Percentiles rank a stretch among this genome's conserved stretches.
These are phyloP conservation scores for Diplocarpon rosae DNA, from an alignment of 2,329 filamentous ascomycete genomes.

Conservation along the genomic window DNA sequence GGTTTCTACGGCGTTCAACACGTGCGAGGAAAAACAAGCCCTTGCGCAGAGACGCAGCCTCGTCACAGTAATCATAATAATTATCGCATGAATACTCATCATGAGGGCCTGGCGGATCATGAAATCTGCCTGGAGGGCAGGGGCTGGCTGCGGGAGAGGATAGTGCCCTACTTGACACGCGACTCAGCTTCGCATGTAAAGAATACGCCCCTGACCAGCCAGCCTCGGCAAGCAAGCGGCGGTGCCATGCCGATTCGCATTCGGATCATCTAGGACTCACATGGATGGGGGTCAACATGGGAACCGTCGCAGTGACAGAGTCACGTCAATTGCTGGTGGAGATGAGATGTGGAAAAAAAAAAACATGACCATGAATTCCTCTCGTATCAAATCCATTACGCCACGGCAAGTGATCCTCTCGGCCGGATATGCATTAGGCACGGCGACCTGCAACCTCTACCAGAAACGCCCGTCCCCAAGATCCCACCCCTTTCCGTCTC, in stretches of 20 bases:
- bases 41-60: neutral
- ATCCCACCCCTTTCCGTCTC: constrained; percentile 18
- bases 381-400: neutral
- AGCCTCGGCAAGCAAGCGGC: no score
- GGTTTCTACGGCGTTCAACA: constrained; percentile 22
- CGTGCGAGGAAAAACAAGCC: constrained; percentile 9
- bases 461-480: neutral
- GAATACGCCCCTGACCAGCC: no score
- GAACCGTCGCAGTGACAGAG: no score
- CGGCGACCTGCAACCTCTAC: constrained; percentile 4
- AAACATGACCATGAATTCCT: neutral
- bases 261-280: no score
- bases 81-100: neutral
- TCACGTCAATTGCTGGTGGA: neutral
- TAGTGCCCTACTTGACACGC: no score
- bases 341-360: neutral
- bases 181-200: no score
- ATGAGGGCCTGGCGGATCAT: no score
- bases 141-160: no score
- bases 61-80: neutral
- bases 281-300: no score
- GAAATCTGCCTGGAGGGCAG: no score
- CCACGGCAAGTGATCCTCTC: constrained; percentile 1
- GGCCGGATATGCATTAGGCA: constrained; percentile 2
- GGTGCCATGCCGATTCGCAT: no score